Base-by-base conservation (phyloP, 2,329 filamentous ascomycete genomes). In the Colletotrichum sp. region DNA sequence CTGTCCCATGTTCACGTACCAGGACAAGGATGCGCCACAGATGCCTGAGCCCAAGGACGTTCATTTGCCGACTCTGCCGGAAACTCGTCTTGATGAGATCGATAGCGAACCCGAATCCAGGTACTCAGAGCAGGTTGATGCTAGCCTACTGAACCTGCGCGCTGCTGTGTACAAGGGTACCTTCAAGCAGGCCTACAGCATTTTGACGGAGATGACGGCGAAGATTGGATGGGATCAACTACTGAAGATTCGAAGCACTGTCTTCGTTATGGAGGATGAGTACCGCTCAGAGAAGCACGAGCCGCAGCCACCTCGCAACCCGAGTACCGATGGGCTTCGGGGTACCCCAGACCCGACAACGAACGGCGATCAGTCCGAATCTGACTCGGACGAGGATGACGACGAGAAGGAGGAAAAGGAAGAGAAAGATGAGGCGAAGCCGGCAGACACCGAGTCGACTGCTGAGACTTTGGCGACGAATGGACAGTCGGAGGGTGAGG, bases 251-350 rank as follows among this genome's bases (percentile, higher is more conserved):
- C 92, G 97, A 79, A 99, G 96, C 87, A 96, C 96, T 78, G 97
- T 99, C 2, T 99, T 99, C 80, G 97, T 99, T 65, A 99, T 99
- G 97, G 97, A 99, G 84, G 97, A 99, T 82, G 97, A 99, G 84
- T 99, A 99, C 83, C 93, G 97, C 65, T 94, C 93, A 72, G 97
- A 99, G 86, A 95, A 95, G 85, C 93, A 95, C 72, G 92, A 93
- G 77, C 86, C 87, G 21, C 85, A 87, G 65, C 83, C 87, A 18
- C 93, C 92, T 80, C 92, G 94, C 60, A 96, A 94, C 83, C 91
- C 96, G 65, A 97, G 95, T 87, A 95, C 93, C 60, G 93, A 96
- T 79, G 94, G 93, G 66, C 88, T 98, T 62, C 93, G 93, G 73
- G 93, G 94, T 60, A 93, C 93, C 30, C 93, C 95, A 21, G 90